Percentiles rank a stretch among this genome's conserved stretches.
Conservation (phyloP, 768 basidiomycete genomes). For the Fomitopsis pulvina region DNA sequence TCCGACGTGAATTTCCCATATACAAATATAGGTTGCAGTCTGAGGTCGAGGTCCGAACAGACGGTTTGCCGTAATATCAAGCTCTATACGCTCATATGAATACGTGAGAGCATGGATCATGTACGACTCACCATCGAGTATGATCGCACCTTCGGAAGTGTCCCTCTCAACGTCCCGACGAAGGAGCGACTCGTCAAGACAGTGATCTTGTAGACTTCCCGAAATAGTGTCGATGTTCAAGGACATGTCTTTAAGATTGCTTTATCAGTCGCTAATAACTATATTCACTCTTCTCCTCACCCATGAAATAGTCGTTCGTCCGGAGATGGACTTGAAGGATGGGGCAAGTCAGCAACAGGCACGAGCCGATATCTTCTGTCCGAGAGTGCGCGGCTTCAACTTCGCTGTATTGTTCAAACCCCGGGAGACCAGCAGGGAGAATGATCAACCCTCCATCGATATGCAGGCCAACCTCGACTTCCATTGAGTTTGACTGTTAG, state of each 20-base stretch:
- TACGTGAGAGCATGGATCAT: not conserved
- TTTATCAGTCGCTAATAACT: not conserved
- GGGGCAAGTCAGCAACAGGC: conserved; percentile 52
- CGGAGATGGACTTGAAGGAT: conserved; percentile 71
- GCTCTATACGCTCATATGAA: conserved; percentile 33
- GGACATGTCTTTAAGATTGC: conserved; percentile 54
- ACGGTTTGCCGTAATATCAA: conserved; percentile 77
- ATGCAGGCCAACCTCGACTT: conserved; percentile 57
- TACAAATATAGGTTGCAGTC: conserved; percentile 81
- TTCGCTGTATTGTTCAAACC: conserved; percentile 39
- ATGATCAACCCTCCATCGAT: conserved; percentile 49
- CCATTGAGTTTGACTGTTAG: conserved; percentile 76
- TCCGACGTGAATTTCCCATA: conserved; percentile 87
- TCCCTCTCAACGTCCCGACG: conserved; percentile 13
- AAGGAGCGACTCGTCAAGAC: conserved; percentile 36
- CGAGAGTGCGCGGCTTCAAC: conserved; percentile 15
- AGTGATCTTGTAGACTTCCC: conserved; percentile 43
- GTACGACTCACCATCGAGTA: conserved; percentile 41
- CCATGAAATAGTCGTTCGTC: conserved; percentile 86
- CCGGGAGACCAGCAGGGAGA: conserved; percentile 62
- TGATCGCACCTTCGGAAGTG: conserved; percentile 21
- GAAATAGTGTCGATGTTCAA: conserved; percentile 61
- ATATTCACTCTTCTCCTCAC: conserved; percentile 30
- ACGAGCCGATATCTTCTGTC: conserved; percentile 42
- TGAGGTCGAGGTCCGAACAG: conserved; percentile 86